phyloP scores from a whole-genome alignment of 2,329 filamentous ascomycete genomes.

The Cryphonectria carpinicola region DNA sequence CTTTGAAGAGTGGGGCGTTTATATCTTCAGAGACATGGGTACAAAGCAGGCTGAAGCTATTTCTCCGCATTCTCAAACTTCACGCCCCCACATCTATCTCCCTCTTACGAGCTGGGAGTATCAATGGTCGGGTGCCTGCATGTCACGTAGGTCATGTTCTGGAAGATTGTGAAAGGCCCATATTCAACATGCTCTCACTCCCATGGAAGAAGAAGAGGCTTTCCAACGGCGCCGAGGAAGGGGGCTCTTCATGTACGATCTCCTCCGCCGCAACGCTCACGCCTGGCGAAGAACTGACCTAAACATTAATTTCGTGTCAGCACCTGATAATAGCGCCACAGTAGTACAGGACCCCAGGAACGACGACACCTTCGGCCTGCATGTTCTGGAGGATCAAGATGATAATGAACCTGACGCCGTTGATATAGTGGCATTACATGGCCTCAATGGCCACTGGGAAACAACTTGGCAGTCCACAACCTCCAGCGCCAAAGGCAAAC shows the following conservation, averaged over 20 bases:
- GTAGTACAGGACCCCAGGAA: background rate
- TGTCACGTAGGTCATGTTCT: background rate
- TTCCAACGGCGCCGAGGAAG: background rate
- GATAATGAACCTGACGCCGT: conserved; percentile 18
- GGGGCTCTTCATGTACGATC: background rate
- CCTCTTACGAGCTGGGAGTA: background rate
- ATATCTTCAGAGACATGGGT: background rate
- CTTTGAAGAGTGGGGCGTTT: background rate
- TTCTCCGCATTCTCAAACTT: background rate
- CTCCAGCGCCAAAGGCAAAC: conserved; percentile 8
- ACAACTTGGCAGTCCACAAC: conserved; percentile 18
- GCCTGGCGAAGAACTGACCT: background rate
- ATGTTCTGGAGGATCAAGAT: conserved; percentile 10
- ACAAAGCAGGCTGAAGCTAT: background rate
- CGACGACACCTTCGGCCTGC: conserved; percentile 9
- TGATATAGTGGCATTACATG: conserved; percentile 21
- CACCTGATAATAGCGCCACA: background rate
- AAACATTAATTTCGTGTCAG: background rate
- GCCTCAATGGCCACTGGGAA: conserved; percentile 20
- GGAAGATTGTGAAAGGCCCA: background rate
- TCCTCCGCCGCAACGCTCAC: background rate
- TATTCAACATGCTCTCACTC: background rate
- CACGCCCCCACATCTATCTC: background rate
- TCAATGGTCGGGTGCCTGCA: background rate
- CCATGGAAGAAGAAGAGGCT: background rate